These are phyloP conservation scores for Saksenaea oblongispora DNA, from an alignment of 371 early-diverging fungal species.

Conservation along the genomic window DNA sequence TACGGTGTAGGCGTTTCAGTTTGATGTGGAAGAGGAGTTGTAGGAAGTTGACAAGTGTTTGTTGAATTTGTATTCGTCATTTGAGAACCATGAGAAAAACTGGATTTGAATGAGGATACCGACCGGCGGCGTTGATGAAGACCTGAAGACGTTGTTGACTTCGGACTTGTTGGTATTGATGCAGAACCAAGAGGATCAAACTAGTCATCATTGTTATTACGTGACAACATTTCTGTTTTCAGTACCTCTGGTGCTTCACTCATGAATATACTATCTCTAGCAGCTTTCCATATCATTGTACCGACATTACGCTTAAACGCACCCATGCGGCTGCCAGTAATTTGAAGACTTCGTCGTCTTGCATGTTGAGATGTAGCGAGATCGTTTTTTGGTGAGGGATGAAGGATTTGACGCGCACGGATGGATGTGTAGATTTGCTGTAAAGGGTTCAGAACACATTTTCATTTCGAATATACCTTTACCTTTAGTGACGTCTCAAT, in stretches of 20 bases:
- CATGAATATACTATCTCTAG: slow-evolving; percentile 31
- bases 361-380: background rate
- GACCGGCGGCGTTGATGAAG: slow-evolving; percentile 20
- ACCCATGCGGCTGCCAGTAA: slow-evolving; percentile 27
- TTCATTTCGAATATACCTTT: background rate
- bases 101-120: slow-evolving; percentile 24
- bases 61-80: slow-evolving; percentile 14
- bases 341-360: slow-evolving; percentile 26
- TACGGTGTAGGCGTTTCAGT: slow-evolving; percentile 25
- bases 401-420: slow-evolving; percentile 60
- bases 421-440: slow-evolving; percentile 69
- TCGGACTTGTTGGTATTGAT: slow-evolving; percentile 16
- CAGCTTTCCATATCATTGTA: slow-evolving; percentile 37
- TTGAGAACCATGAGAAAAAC: slow-evolving; percentile 19
- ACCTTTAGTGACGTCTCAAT: slow-evolving; percentile 38
- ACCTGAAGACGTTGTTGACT: slow-evolving; percentile 16
- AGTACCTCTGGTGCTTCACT: slow-evolving; percentile 18
- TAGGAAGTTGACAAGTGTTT: slow-evolving; percentile 23
- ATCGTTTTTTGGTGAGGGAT: slow-evolving; percentile 38
- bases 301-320: slow-evolving; percentile 41
- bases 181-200: slow-evolving; percentile 7
- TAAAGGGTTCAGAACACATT: background rate
- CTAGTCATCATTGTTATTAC: background rate
- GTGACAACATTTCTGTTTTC: background rate
- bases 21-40: slow-evolving; percentile 31